Base-by-base conservation (phyloP, 116 monocot genomes). In the Zostera marina region DNA sequence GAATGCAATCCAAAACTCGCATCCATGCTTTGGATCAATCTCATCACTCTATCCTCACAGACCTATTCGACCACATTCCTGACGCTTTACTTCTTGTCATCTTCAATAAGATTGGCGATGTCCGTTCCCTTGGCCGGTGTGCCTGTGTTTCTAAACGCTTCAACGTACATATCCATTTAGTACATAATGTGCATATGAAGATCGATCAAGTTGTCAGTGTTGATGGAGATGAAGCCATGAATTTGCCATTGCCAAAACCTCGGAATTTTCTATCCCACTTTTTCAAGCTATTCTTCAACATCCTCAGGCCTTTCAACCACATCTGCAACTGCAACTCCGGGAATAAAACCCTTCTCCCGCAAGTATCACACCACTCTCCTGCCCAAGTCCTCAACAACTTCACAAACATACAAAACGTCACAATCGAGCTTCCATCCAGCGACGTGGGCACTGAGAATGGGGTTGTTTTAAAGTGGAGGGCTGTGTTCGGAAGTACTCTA, bases 201-300 rank as follows among this genome's bases (percentile, higher is more conserved):
- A 76, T 89, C 26, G 88, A 88, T 73, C 80, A 83, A 67, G 88
- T 88, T 51, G 70, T 88, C 73, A 69, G 77, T 42, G 80, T 80
- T 63, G 52, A 70, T 70, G 22, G 17, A 60, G 46, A 21, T n/a
- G 58, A 58, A 6, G 54, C 59, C 20, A 19, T 48, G 13, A 41
- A 58, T 9, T 71, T 58, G 11, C 24, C 48, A n/a, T 38, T 32
- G 25, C 25, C 56, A 11, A 65, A 65, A 22, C 44, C 65, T 58
- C 58, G 52, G 15, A 20, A 38, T 25, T 24, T 65, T 14, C 41
- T 65, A 52, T 52, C 72, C 42, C 71, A 64, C 21, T 23, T 71
- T 63, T 14, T 54, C 42, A 59, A 53, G 32, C 59, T 72, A 55
- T 16, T 65, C 5, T 44, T 54, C 59, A 25, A 25, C 43, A 52